Base-by-base conservation (phyloP, 768 basidiomycete genomes). In the Termitomyces sp. region DNA sequence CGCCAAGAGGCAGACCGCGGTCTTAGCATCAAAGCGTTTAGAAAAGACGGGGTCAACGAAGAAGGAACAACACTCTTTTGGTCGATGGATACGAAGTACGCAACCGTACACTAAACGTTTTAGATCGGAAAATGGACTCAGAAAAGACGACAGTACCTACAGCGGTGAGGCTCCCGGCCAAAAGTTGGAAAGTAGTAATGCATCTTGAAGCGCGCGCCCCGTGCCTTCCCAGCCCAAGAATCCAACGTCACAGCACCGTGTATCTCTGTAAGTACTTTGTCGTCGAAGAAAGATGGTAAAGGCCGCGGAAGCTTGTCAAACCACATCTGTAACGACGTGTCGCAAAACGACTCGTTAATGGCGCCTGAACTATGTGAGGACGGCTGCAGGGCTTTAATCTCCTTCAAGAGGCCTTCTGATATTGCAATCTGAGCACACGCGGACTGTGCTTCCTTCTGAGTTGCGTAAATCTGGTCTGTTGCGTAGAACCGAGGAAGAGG, bases 271-370 rank as follows among this genome's bases (percentile, higher is more conserved):
- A 78, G 80, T 3, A 75, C 68, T 61, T 76, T 77, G 15, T 76
- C 73, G 1, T 75, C 76, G 11, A 86, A 74, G 12, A 73, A 65
- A 59, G 86, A 84, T 0, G 85, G 82, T 54, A 88, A 80, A 1
- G 87, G 88, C 47, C 78, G 77, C 1, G 88, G 87, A 47, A 91
- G 78, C 15, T 81, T 68, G n/a, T 86, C 86, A 64, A 80, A 87
- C 68, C 85, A 89, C 1, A 70, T 69, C 60, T 86, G 84, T 1
- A 90, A 69, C 0, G 78, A 75, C 44, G 77, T 69, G 2, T 72
- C 2, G 33, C 20, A 20, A 13, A 6, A 31, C 15, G 53, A 30
- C n/a, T 54, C 39, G n/a, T 41, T 39, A 15, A n/a, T 3, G 13
- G 15, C 16, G n/a, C 9, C n/a, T 30, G 9, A 11, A 12, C n/a